These are phyloP conservation scores for Ophiostoma fasciatum DNA, from an alignment of 2,329 filamentous ascomycete species.

Conservation along the genomic window DNA sequence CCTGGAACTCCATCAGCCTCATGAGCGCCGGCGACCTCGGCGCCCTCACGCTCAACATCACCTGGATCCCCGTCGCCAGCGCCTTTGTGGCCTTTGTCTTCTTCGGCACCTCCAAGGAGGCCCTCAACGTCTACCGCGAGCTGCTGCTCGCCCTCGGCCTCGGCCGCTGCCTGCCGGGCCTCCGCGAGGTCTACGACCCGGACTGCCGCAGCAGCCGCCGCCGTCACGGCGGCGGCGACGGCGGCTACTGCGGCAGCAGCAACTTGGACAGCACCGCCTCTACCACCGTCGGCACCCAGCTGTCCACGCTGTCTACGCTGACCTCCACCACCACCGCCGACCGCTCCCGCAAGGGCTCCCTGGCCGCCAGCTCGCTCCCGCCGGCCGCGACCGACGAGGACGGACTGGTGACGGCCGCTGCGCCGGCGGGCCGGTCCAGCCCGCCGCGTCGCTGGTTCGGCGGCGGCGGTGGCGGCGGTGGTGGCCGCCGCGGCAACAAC, in stretches of 20 bases:
- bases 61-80: conserved; percentile 34
- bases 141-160: conserved; percentile 26
- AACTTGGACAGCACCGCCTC: conserved; percentile 1
- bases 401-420: no score
- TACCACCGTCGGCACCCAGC: conserved; percentile 1
- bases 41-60: conserved; percentile 25
- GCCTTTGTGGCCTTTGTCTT: conserved; percentile 34
- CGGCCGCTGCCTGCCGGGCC: conserved; percentile 26
- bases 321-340: background rate
- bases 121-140: conserved; percentile 32
- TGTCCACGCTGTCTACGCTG: background rate
- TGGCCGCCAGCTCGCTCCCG: background rate
- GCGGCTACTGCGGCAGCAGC: no score
- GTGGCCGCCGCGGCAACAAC: no score
- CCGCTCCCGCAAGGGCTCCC: conserved; percentile 6
- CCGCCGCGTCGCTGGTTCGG: no score
- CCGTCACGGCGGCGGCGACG: no score
- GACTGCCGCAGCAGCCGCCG: conserved; percentile 8
- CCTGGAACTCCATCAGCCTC: conserved; percentile 34
- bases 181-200: conserved; percentile 20
- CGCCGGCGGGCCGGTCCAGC: no score
- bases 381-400: no score
- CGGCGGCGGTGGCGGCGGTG: no score
- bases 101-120: conserved; percentile 41
- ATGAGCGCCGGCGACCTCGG: conserved; percentile 25